Percentiles rank a stretch among this genome's conserved stretches.
Evolutionary conservation across 2,329 filamentous ascomycete species (phyloP).

Genomic region (Trichophyton rubrum): DNA sequence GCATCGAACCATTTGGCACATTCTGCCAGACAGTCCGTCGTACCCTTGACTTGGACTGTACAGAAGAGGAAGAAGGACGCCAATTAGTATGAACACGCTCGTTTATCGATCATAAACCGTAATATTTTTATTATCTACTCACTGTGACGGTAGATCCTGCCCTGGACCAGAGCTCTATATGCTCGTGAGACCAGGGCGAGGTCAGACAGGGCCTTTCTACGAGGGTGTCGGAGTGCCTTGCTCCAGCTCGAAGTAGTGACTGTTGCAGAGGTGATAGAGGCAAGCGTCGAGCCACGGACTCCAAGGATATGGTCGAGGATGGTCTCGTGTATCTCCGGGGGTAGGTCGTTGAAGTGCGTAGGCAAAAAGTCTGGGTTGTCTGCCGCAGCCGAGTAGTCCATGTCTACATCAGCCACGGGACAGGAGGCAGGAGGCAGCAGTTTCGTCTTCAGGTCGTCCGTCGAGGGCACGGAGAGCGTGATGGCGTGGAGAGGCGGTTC

Average conservation of each 20-base stretch:
- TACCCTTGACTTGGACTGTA: conserved; percentile 58
- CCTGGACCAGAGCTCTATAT: conserved; percentile 59
- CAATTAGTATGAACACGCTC: not conserved
- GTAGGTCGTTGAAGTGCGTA: conserved; percentile 37
- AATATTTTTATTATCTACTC: conserved; percentile 10
- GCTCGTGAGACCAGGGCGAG: conserved; percentile 46
- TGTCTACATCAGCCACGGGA: not conserved
- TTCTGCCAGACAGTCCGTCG: conserved; percentile 47
- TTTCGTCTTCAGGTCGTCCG: not conserved
- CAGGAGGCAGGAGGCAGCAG: not conserved
- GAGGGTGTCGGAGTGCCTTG: conserved; percentile 42
- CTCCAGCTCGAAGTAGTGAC: conserved; percentile 6
- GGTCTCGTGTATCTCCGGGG: conserved; percentile 58
- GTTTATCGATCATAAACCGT: not conserved
- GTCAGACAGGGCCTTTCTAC: conserved; percentile 54
- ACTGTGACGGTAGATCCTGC: conserved; percentile 58
- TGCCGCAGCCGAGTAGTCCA: not conserved
- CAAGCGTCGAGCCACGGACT: conserved; percentile 44
- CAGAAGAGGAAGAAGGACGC: not conserved
- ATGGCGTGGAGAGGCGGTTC: not conserved
- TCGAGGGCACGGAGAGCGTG: not conserved
- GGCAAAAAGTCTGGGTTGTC: not conserved
- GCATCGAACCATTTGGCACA: conserved; percentile 49
- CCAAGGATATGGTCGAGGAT: conserved; percentile 61
- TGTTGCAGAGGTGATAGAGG: conserved; percentile 3